These are phyloP conservation scores for Sugiyamaella chiloensis DNA, from an alignment of 805 yeast genomes.

Conservation along the genomic window DNA sequence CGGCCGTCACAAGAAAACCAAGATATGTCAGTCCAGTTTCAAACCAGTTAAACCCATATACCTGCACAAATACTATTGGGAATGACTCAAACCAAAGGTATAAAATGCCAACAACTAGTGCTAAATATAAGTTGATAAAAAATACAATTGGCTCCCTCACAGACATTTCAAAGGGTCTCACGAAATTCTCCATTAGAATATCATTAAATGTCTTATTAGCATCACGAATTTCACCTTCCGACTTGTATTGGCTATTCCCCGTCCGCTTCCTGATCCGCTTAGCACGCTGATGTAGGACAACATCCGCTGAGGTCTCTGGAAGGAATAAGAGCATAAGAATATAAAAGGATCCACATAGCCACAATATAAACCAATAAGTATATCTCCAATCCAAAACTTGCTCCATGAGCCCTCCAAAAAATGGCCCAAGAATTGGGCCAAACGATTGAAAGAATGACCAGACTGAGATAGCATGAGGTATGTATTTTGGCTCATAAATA, in stretches of 20 bases:
- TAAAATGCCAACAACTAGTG: constrained; percentile 75
- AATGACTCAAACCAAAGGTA: constrained; percentile 70
- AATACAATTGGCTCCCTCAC: constrained; percentile 67
- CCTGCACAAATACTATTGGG: constrained; percentile 64
- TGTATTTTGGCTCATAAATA: constrained; percentile 38
- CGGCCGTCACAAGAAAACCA: constrained; percentile 67
- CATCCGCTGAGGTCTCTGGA: constrained; percentile 49
- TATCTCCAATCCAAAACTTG: constrained; percentile 52
- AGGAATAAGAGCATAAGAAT: constrained; percentile 40
- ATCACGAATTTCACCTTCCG: constrained; percentile 51
- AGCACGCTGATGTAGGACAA: constrained; percentile 49
- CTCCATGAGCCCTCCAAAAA: constrained; percentile 49
- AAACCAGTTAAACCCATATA: constrained; percentile 50
- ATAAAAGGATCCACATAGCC: constrained; percentile 36
- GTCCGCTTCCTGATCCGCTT: constrained; percentile 44
- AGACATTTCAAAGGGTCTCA: constrained; percentile 67
- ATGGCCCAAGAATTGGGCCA: constrained; percentile 55
- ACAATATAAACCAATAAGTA: constrained; percentile 43
- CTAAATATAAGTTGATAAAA: constrained; percentile 61
- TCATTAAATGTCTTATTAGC: constrained; percentile 54
- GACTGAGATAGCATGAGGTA: constrained; percentile 46
- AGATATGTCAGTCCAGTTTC: constrained; percentile 63
- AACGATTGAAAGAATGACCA: constrained; percentile 52
- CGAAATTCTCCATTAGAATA: constrained; percentile 55
- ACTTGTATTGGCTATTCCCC: constrained; percentile 44